Conservation (phyloP, 139 green algal species). For the Coccomyxa sp. region DNA sequence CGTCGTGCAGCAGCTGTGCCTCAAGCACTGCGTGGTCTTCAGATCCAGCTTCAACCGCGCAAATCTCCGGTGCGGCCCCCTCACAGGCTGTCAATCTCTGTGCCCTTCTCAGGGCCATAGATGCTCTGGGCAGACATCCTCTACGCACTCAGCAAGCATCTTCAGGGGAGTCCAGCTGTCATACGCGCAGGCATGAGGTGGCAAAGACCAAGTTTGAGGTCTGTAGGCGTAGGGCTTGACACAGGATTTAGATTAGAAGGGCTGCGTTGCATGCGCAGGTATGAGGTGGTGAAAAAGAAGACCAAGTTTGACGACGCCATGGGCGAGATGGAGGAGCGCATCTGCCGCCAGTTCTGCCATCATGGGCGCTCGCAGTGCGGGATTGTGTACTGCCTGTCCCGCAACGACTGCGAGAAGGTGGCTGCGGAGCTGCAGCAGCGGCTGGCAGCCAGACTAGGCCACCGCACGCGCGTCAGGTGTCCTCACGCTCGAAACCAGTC, state of each 20-base stretch:
- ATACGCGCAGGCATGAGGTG: no score
- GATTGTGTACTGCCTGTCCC: conserved; percentile 93
- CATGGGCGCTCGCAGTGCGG: conserved; percentile 60
- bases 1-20: conserved; percentile 48
- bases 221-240: neutral
- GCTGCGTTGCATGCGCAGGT: neutral
- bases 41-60: conserved; percentile 88
- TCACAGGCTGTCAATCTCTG: no score
- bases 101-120: no score
- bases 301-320: neutral
- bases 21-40: conserved; percentile 69
- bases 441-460: neutral
- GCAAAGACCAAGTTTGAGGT: no score
- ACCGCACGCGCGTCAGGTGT: neutral
- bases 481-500: neutral
- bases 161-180: no score
- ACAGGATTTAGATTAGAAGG: neutral
- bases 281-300: conserved; percentile 12
- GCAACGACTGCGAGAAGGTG: conserved; percentile 77
- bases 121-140: no score
- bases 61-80: conserved; percentile 63
- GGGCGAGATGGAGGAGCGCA: conserved; percentile 15
- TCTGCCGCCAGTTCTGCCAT: conserved; percentile 37
- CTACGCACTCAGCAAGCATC: no score
- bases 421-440: conserved; percentile 45